Evolutionary conservation across 2,329 filamentous ascomycete species (phyloP).

Genomic region (Trichoderma hamatum): DNA sequence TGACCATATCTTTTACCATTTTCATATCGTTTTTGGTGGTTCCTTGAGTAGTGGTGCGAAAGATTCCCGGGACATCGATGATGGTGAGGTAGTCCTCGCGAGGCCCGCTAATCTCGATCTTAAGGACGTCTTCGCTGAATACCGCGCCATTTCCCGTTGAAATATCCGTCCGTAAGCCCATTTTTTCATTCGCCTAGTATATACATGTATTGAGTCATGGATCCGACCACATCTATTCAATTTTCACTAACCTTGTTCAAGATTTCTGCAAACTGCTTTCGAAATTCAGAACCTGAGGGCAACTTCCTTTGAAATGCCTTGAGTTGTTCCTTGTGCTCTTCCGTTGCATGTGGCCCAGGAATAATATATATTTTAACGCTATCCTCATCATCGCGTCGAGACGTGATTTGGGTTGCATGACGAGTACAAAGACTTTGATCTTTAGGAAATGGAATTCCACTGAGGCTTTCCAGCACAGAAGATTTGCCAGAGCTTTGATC

Average conservation of each 20-base stretch:
- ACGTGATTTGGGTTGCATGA: neutral
- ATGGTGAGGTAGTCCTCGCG: neutral
- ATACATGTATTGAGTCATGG: neutral
- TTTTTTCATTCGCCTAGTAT: neutral
- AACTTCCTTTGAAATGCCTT: neutral
- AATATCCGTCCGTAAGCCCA: neutral
- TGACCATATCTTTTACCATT: slow-evolving; percentile 52
- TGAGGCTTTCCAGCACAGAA: neutral
- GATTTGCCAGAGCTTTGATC: neutral
- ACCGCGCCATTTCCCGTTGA: neutral
- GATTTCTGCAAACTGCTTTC: neutral
- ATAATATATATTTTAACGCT: neutral
- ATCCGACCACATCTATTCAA: neutral
- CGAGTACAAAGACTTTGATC: neutral
- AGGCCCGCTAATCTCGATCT: neutral
- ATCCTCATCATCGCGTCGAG: fast-evolving
- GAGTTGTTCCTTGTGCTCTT: neutral
- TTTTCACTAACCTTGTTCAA: neutral
- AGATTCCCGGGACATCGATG: neutral
- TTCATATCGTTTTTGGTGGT: neutral
- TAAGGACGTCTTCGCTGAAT: neutral
- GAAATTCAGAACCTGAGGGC: neutral
- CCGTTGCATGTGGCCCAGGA: neutral
- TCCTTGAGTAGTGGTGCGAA: neutral
- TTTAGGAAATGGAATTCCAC: neutral